Evolutionary conservation across 1,284 basidiomycete species (phyloP).

Genomic region (Moesziomyces sp.): DNA sequence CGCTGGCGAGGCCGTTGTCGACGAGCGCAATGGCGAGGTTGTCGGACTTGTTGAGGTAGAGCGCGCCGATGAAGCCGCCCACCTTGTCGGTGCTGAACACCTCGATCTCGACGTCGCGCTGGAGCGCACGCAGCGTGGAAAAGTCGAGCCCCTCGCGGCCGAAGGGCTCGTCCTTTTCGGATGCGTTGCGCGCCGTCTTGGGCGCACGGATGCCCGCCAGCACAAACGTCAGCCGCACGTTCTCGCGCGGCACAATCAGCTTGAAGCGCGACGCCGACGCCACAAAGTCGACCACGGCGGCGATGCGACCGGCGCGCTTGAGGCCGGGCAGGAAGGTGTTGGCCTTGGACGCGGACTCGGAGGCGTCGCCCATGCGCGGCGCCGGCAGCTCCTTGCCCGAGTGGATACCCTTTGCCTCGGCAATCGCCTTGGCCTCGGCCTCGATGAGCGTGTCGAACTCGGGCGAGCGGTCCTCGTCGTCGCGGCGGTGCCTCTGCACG

Average conservation of each 20-base stretch:
- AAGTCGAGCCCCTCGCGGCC: conserved; percentile 86
- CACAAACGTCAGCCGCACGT: conserved; percentile 60
- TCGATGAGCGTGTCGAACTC: conserved; percentile 95
- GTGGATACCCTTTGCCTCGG: conserved; percentile 87
- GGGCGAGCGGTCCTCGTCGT: conserved; percentile 92
- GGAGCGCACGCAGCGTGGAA: conserved; percentile 82
- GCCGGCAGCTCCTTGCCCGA: conserved; percentile 84
- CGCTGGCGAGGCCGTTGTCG: conserved; percentile 81
- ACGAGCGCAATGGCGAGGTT: conserved; percentile 86
- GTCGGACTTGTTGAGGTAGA: conserved; percentile 78
- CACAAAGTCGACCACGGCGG: conserved; percentile 91
- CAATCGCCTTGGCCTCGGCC: conserved; percentile 83
- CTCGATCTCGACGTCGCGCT: conserved; percentile 93
- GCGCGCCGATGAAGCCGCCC: conserved; percentile 91
- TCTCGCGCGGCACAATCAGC: conserved; percentile 60
- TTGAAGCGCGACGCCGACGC: conserved; percentile 69
- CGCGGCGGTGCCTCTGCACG: conserved; percentile 87
- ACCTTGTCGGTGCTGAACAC: conserved; percentile 90
- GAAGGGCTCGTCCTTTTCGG: conserved; percentile 89
- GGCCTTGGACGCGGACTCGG: conserved; percentile 68
- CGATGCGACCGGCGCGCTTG: conserved; percentile 85
- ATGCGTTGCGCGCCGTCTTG: conserved; percentile 72
- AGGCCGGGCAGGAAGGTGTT: conserved; percentile 82
- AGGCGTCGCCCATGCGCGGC: conserved; percentile 84
- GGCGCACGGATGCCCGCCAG: conserved; percentile 69